A percentile compares a stretch with the other conserved stretches of the same genome.
Conservation (phyloP, 495 filamentous ascomycete species). For the Penicillium silybi region DNA sequence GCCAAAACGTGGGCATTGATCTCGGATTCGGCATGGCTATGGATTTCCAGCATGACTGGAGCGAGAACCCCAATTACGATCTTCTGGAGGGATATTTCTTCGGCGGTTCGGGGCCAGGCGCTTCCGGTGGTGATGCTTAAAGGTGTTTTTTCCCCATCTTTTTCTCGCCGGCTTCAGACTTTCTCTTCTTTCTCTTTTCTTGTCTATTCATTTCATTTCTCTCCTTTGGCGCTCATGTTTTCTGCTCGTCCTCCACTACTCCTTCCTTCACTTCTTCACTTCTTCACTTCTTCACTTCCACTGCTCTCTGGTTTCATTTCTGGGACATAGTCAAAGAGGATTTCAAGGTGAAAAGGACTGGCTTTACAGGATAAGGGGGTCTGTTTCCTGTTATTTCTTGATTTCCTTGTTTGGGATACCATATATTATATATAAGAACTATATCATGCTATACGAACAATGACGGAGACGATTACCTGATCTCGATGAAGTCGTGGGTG, state of each 20-base stretch:
- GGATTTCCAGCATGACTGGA: conserved; percentile 74
- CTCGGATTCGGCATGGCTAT: conserved; percentile 73
- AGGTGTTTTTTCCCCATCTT: background rate
- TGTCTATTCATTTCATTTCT: background rate
- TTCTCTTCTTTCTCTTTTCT: background rate
- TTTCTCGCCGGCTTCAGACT: background rate
- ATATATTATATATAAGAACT: conserved; percentile 9
- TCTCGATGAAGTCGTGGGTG: conserved; percentile 5
- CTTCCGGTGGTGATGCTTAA: conserved; percentile 26
- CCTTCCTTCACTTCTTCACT: background rate
- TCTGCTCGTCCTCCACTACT: background rate
- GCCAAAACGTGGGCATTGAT: conserved; percentile 54
- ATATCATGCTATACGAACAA: background rate
- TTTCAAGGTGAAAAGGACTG: conserved; percentile 8
- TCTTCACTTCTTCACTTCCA: background rate
- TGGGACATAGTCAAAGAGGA: conserved; percentile 16
- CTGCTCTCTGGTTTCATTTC: conserved; percentile 3
- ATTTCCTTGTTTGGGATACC: conserved; percentile 12
- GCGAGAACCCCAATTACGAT: conserved; percentile 74
- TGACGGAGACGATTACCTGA: background rate
- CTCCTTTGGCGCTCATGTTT: background rate
- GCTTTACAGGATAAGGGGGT: conserved; percentile 3
- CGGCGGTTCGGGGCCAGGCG: conserved; percentile 48
- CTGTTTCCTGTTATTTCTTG: conserved; percentile 1
- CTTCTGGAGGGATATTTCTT: conserved; percentile 93